Conservation (phyloP, 306 rosid genomes). For the Quercus wislizeni region DNA sequence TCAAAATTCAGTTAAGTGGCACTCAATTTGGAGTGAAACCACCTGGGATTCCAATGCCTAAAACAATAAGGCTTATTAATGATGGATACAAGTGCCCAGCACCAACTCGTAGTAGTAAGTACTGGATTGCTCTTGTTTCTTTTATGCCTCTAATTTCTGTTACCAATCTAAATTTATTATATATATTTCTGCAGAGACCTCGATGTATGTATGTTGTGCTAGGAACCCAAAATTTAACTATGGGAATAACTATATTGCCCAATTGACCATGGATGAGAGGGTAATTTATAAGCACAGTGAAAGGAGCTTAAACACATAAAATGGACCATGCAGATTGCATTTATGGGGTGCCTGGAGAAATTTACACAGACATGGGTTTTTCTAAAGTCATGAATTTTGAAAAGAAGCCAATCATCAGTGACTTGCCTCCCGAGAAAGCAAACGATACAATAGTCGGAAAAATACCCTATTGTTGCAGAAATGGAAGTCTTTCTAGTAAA, state of each 20-base stretch:
- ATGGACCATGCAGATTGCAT: conserved; percentile 49
- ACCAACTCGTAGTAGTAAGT: conserved; percentile 39
- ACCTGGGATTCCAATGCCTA: conserved; percentile 61
- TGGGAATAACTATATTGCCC: conserved; percentile 49
- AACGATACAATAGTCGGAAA: conserved; percentile 62
- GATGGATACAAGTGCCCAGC: conserved; percentile 78
- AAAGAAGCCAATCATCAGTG: conserved; percentile 56
- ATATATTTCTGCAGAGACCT: conserved; percentile 29
- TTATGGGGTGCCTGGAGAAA: conserved; percentile 47
- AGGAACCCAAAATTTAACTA: conserved; percentile 49
- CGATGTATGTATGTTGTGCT: conserved; percentile 67
- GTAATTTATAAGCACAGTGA: conserved; percentile 61
- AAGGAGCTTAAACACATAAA: conserved; percentile 65
- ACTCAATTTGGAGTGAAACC: conserved; percentile 58
- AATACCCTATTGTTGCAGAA: conserved; percentile 65
- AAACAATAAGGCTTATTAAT: conserved; percentile 53
- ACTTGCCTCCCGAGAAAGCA: conserved; percentile 52
- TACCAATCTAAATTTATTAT: background rate
- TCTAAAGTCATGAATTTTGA: conserved; percentile 57
- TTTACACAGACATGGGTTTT: conserved; percentile 61
- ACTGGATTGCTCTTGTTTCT: background rate
- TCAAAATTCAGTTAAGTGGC: conserved; percentile 39
- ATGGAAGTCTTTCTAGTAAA: conserved; percentile 28
- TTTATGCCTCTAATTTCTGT: background rate
- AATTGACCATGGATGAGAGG: conserved; percentile 69